Evolutionary conservation across 345 rosid genomes (phyloP), one percentile per base, ranked within the genome.

Genomic region (Luvunga scandens): DNA sequence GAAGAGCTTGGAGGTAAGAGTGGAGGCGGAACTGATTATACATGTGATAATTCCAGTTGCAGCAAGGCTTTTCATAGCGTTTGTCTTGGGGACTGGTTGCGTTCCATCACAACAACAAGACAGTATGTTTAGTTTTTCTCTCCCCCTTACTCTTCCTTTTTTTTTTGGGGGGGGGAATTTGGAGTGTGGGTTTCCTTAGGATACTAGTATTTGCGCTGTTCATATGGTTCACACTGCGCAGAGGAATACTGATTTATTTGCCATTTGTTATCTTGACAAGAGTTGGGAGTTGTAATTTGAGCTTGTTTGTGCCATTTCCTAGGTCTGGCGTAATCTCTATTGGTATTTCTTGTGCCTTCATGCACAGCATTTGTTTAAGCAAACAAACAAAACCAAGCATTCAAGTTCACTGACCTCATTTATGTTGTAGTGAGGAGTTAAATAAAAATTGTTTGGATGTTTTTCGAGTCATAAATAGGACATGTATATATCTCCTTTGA

Each of bases 11-110:
- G 92, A 81, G 80, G 80, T 71, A 83, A 79, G 80, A 89, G 91
- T 69, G 94, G 92, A 60, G 84, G 81, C 7, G 78, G 78, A 65
- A 87, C 96, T n/a, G 93, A 94, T 79, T 91, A 84, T 78, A 83
- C 75, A 24, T 93, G 98, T 28, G 94, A 92, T 67, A 94, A 91
- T 83, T 84, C 75, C 45, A 89, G 79, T 69, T 94, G 97, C 88
- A 85, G 85, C 50, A 86, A 87, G 80, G 89, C 91, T 76, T 92
- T 91, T 86, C 98, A 93, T 79, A 81, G 86, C 73, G 79, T 88
- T 71, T 90, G 95, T 82, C 88, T 93, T 36, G 87, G 82, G 68
- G 95, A 93, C 77, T 91, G 97, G 98, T 81, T 92, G 83, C 88
- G 90, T 62, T 90, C 98, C 22, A 90, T 91, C 78, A 91, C 96